Evolutionary conservation across 2,329 filamentous ascomycete species (phyloP), one percentile per base, ranked within the genome.

Genomic region (Alternaria sp.): DNA sequence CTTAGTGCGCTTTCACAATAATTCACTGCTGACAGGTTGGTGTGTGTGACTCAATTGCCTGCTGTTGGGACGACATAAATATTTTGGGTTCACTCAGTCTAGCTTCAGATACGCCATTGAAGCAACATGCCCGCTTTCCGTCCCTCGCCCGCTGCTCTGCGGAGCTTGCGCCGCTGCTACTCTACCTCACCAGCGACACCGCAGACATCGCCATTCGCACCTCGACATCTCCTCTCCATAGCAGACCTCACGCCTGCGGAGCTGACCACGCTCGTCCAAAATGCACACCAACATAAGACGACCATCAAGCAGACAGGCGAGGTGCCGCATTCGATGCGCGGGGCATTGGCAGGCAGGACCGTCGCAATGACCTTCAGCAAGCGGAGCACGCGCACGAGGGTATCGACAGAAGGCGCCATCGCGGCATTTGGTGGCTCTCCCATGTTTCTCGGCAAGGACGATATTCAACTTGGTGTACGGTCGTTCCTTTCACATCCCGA

Each of bases 321-420:
- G 57, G 82, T 87, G 51, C 88, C 91, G 4, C 79, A 83, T 54
- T 82, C 85, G 46, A 83, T 96, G 58, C 83, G 86, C 57, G 85
- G 86, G 44, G 84, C 87, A 11, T 83, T 99, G 66, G 81, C 87
- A 1, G 92, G 93, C 56, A 89, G 93, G 80, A 94, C 93, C 0
- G 88, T 99, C 30, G 95, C 96, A 69, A 91, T 99, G 89, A 93
- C 96, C 86, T 99, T 99, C 85, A 96, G 87, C 86, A 99, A 99
- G 84, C 90, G 94, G 70, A 96, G 92, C 74, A 99, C 96, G 12
- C 89, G 96, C 64, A 99, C 96, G 12, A 90, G 96, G 66, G 90
- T 99, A 30, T 97, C 93, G 2, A 97, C 94, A 2, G 96, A 99
- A 84, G 91, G 91, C 8, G 96, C 96, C 12, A 90, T 97, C 40